Evolutionary conservation across 2,329 filamentous ascomycete genomes (phyloP), one percentile per base, ranked within the genome.

Genomic region (Aspergillus candidus): DNA sequence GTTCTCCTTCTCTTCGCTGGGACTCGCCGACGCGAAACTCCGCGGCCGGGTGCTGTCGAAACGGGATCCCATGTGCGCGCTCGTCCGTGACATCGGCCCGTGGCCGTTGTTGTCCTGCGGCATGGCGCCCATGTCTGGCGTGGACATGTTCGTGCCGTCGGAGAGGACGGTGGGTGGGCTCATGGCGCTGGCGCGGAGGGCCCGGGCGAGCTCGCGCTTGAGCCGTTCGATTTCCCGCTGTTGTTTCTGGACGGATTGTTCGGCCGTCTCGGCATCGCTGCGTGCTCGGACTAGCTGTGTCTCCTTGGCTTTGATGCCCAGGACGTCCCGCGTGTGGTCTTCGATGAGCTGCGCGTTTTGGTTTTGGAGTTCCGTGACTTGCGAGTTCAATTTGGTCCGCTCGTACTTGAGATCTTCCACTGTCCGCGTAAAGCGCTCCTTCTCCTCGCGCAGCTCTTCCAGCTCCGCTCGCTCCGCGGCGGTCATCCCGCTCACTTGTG

Each of bases 221-320:
- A 98, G 75, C 41, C 93, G 80, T 54, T 98, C 93, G 37, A 96
- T 84, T 69, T 98, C 93, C 42, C 90, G 82, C 50, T 86, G 78
- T 41, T 95, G 78, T 45, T 87, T 84, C 49, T 93, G 87, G 41
- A 93, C 89, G 46, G 83, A 84, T 57, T 89, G 83, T 62, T 96
- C 89, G 0, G 90, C 87, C 0, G 87, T 82, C 64, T 97, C 91
- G 29, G 85, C 86, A 59, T 98, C 93, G 53, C 86, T 89, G 43
- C 90, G 79, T 10, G 93, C 90, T 35, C 93, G 84, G 8, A 97
- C 91, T 4, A 98, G 78, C 59, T 98, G 93, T 3, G 93, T 97
- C 67, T 98, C 93, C 68, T 98, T 98, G 11, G 93, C 93, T 66
- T 97, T 97, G 71, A 98, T 94, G 56, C 89, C 93, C 34, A 98